A percentile compares a stretch with the other conserved stretches of the same genome.
These are phyloP conservation scores for Pseudoperonospora humuli DNA, from an alignment of 352 stramenopile species.

Conservation along the genomic window DNA sequence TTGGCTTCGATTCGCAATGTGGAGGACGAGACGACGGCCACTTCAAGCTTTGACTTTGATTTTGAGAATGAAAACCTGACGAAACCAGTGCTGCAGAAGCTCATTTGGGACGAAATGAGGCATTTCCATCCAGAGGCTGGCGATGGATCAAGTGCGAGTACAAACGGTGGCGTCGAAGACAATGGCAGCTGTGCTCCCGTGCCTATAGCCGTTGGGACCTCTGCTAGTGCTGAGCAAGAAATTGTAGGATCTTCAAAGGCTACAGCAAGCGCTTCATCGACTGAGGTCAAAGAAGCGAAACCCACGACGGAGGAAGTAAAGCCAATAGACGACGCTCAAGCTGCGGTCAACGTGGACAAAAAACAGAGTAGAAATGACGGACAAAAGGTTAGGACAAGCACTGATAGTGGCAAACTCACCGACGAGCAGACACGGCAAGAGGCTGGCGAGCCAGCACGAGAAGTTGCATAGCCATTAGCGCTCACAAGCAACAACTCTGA, in stretches of 20 bases:
- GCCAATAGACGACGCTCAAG: constrained; percentile 11
- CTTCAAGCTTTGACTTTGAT: constrained; percentile 71
- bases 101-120: constrained; percentile 84
- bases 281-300: constrained; percentile 4
- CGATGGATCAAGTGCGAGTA: constrained; percentile 19
- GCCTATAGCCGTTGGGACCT: constrained; percentile 29
- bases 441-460: constrained; percentile 36
- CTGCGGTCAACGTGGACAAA: background rate
- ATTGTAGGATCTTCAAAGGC: background rate
- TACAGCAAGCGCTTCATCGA: constrained; percentile 1
- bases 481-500: constrained; percentile 7
- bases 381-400: constrained; percentile 18
- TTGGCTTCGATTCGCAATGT: constrained; percentile 81
- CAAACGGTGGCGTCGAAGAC: constrained; percentile 4
- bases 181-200: constrained; percentile 22
- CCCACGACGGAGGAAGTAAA: constrained; percentile 9
- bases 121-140: constrained; percentile 59
- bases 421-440: constrained; percentile 30
- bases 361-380: constrained; percentile 13
- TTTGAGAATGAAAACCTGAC: constrained; percentile 85
- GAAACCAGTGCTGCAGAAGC: constrained; percentile 69
- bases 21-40: constrained; percentile 82
- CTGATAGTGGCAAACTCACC: constrained; percentile 11
- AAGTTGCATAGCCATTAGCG: constrained; percentile 25
- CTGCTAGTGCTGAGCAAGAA: constrained; percentile 11